Conservation (phyloP, 768 basidiomycete species). For the Lactifluus rugatus region DNA sequence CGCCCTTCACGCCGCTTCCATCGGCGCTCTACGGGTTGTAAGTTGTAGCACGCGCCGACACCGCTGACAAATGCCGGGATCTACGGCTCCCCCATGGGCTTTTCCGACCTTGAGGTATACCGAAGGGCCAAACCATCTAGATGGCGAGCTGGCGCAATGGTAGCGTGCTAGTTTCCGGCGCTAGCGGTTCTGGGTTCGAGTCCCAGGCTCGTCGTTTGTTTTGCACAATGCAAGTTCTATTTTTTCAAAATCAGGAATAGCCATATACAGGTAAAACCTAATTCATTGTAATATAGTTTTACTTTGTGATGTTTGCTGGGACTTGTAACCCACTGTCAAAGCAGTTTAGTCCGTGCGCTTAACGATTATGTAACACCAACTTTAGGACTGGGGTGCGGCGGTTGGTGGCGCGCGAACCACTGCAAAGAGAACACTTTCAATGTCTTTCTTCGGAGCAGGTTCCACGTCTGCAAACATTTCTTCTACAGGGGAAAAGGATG, state of each 20-base stretch:
- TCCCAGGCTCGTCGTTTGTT: conserved; percentile 47
- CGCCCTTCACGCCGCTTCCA: too few relatives aligned
- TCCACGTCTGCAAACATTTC: conserved; percentile 29
- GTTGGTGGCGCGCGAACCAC: not conserved
- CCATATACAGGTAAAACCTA: not conserved
- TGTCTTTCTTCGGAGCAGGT: conserved; percentile 35
- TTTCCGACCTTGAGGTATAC: not conserved
- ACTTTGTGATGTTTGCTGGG: too few relatives aligned
- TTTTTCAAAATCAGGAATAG: not conserved
- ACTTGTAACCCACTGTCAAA: too few relatives aligned
- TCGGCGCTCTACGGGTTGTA: too few relatives aligned
- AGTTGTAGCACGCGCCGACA: too few relatives aligned
- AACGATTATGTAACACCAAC: conserved; percentile 15
- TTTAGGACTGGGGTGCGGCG: too few relatives aligned
- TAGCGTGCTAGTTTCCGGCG: conserved; percentile 58
- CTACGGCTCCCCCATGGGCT: too few relatives aligned
- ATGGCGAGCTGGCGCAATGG: conserved; percentile 54
- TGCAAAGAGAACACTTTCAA: conserved; percentile 16
- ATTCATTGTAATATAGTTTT: too few relatives aligned
- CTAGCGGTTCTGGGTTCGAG: conserved; percentile 57
- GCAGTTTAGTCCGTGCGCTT: too few relatives aligned
- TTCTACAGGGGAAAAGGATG: conserved; percentile 54
- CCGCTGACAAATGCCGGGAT: too few relatives aligned
- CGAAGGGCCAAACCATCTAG: not conserved
- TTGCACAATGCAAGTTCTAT: conserved; percentile 4